These are phyloP conservation scores for Colletotrichum plurivorum DNA, from an alignment of 2,329 filamentous ascomycete species.

Conservation along the genomic window DNA sequence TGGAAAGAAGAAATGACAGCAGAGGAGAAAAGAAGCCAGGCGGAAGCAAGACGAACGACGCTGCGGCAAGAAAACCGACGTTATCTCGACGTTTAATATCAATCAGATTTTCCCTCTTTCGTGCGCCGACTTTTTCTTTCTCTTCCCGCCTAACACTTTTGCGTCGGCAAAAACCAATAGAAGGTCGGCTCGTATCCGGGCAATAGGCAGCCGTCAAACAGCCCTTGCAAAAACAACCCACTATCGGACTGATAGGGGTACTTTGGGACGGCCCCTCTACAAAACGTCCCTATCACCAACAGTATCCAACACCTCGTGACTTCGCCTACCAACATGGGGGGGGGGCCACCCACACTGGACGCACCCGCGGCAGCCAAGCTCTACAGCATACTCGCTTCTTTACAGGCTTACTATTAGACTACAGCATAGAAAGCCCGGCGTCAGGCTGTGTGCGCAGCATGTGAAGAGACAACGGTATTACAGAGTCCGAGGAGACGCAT, in stretches of 20 bases:
- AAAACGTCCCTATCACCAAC: neutral
- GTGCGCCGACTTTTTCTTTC: neutral
- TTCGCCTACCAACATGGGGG: neutral
- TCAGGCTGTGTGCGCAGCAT: neutral
- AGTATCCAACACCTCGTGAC: neutral
- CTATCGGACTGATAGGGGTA: neutral
- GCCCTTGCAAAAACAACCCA: neutral
- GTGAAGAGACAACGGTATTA: neutral
- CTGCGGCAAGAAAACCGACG: slow-evolving; percentile 1
- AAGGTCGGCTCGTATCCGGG: slow-evolving; percentile 20
- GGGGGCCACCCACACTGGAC: too few relatives aligned
- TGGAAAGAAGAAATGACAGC: neutral
- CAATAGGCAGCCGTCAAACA: slow-evolving; percentile 8
- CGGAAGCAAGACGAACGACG: neutral
- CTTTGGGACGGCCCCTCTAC: neutral
- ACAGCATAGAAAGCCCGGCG: neutral
- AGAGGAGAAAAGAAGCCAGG: neutral
- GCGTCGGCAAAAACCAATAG: neutral
- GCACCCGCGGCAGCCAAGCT: too few relatives aligned
- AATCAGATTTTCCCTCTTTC: neutral
- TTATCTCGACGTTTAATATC: slow-evolving; percentile 4
- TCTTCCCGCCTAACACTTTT: neutral
- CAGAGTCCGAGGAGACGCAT: neutral
- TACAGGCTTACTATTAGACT: too few relatives aligned
- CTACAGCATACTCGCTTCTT: too few relatives aligned